Conservation (phyloP, 1,284 basidiomycete genomes). For the Moniliophthora roreri region DNA sequence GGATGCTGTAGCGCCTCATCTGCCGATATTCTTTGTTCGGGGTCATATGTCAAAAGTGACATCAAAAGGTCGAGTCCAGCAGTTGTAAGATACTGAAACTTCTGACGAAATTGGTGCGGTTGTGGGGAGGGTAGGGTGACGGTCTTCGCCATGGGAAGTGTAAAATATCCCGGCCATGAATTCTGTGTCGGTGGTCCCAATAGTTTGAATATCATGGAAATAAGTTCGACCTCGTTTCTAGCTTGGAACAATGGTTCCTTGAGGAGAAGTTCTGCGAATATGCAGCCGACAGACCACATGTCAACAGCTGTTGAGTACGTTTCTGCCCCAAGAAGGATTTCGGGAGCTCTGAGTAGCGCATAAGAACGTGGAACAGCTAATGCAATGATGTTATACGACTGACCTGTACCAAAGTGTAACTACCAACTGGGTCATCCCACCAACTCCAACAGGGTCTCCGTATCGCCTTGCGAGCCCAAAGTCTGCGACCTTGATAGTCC, state of each 20-base stretch:
- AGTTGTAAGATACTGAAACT: conserved; percentile 81
- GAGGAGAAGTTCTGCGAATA: conserved; percentile 94
- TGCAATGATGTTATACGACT: conserved; percentile 29
- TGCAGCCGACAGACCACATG: conserved; percentile 99
- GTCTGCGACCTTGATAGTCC: conserved; percentile 97
- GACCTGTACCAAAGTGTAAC: conserved; percentile 99
- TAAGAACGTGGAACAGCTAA: conserved; percentile 3
- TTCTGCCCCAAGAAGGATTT: conserved; percentile 90
- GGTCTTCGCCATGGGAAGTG: conserved; percentile 79
- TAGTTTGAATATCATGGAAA: conserved; percentile 91
- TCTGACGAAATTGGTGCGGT: conserved; percentile 67
- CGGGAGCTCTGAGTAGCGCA: conserved; percentile 72
- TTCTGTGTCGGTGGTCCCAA: conserved; percentile 85
- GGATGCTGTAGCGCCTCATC: conserved; percentile 88
- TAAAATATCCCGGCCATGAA: conserved; percentile 85
- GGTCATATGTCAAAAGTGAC: conserved; percentile 87
- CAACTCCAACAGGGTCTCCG: conserved; percentile 90
- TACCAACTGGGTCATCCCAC: conserved; percentile 95
- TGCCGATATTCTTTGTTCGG: conserved; percentile 80
- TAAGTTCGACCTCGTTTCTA: conserved; percentile 92
- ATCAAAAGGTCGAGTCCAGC: conserved; percentile 86
- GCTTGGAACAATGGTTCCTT: conserved; percentile 95
- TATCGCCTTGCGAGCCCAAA: conserved; percentile 96
- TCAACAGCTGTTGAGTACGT: conserved; percentile 96
- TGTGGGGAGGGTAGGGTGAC: conserved; percentile 81